These are phyloP conservation scores for Colletotrichum abscissum DNA, from an alignment of 2,329 filamentous ascomycete genomes.

Conservation along the genomic window DNA sequence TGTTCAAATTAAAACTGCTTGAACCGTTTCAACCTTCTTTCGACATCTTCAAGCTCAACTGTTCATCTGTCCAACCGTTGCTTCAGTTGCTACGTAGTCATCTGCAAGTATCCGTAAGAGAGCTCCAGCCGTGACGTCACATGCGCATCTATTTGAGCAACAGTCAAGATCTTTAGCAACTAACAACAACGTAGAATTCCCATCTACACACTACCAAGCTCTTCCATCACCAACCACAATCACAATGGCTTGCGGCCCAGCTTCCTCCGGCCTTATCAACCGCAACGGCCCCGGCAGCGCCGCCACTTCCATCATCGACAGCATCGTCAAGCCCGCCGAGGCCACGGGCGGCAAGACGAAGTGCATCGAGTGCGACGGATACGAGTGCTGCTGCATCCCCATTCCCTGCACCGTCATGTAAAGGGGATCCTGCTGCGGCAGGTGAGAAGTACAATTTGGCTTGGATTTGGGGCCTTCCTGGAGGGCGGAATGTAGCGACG, in stretches of 20 bases:
- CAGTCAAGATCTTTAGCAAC: background rate
- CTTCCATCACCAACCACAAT: background rate
- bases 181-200: background rate
- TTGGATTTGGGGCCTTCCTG: background rate
- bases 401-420: conserved; percentile 63
- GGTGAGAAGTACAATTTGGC: background rate
- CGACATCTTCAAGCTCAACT: background rate
- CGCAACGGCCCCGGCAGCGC: conserved; percentile 60
- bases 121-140: conserved; percentile 20
- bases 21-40: background rate
- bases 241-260: conserved; percentile 48
- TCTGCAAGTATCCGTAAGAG: background rate
- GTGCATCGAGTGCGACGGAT: conserved; percentile 62
- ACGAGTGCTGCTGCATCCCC: conserved; percentile 66
- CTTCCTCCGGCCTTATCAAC: conserved; percentile 47
- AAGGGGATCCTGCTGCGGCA: conserved; percentile 33
- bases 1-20: background rate
- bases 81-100: background rate
- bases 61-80: background rate
- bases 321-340: conserved; percentile 61
- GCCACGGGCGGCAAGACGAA: conserved; percentile 54
- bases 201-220: background rate
- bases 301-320: conserved; percentile 60
- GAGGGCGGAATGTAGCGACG: background rate
- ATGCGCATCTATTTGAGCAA: background rate